Evolutionary conservation across 805 yeast species (phyloP).

Genomic region (Candida parachauliodes): DNA sequence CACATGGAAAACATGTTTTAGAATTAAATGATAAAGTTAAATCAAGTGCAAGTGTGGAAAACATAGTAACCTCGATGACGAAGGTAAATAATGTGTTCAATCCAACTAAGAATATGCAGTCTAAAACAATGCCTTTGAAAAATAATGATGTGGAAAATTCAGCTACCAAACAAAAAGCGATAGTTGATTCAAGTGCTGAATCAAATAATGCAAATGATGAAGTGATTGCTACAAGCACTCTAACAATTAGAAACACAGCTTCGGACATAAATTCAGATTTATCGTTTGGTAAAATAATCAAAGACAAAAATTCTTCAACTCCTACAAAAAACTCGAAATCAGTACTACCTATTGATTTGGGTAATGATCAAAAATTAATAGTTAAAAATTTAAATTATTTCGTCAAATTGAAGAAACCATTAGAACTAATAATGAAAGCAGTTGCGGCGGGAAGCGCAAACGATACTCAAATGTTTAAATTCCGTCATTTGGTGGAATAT

Average conservation of each 20-base stretch:
- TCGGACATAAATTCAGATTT: not conserved
- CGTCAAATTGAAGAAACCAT: not conserved
- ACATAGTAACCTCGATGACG: too few relatives aligned
- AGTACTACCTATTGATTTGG: not conserved
- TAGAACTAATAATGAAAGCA: not conserved
- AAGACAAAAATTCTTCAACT: not conserved
- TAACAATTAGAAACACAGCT: not conserved
- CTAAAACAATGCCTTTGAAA: not conserved
- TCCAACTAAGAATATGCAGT: not conserved
- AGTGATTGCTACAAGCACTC: not conserved
- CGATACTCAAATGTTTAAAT: not conserved
- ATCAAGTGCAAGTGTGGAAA: too few relatives aligned
- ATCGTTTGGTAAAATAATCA: not conserved
- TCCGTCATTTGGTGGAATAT: not conserved
- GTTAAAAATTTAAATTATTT: constrained; percentile 2
- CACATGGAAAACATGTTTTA: not conserved
- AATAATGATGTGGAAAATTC: not conserved
- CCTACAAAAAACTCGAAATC: not conserved
- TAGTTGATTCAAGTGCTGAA: not conserved
- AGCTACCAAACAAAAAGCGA: not conserved
- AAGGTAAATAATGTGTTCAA: not conserved
- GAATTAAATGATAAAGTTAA: too few relatives aligned
- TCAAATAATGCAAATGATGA: not conserved
- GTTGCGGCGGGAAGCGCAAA: not conserved
- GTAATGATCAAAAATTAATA: not conserved